Percentiles rank a stretch among this genome's conserved stretches.
Conservation (phyloP, 1,284 basidiomycete species). For the Leccinum pachyderme region DNA sequence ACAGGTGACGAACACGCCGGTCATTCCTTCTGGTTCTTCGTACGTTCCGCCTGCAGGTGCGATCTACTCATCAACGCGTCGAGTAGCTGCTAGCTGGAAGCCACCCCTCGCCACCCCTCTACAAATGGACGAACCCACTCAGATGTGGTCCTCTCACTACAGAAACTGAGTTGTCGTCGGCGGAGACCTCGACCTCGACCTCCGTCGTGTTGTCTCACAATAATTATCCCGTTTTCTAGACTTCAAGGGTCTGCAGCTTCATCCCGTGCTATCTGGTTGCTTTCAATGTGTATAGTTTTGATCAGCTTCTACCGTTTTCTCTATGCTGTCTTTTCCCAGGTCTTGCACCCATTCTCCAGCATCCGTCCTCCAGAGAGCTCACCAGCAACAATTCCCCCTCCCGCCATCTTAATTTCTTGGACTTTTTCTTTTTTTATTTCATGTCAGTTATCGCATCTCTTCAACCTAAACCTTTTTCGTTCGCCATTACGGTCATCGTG, state of each 20-base stretch:
- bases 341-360: background rate
- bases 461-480: background rate
- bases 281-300: conserved; percentile 26
- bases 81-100: conserved; percentile 55
- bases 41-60: conserved; percentile 59
- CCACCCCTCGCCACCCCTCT: conserved; percentile 23
- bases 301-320: conserved; percentile 9
- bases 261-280: conserved; percentile 11
- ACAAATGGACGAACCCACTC: conserved; percentile 26
- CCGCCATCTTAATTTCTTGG: conserved; percentile 6
- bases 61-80: conserved; percentile 43
- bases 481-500: background rate
- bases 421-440: conserved; percentile 19
- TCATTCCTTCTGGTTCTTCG: conserved; percentile 8
- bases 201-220: background rate
- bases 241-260: conserved; percentile 4
- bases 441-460: conserved; percentile 10
- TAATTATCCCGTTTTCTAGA: conserved; percentile 1
- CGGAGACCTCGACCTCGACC: background rate
- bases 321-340: conserved; percentile 10
- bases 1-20: conserved; percentile 29
- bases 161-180: conserved; percentile 1
- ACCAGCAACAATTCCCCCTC: background rate
- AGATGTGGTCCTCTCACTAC: conserved; percentile 13
- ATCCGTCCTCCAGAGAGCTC: background rate